Evolutionary conservation across 1,139 yeast species (phyloP), one percentile per base, ranked within the genome.

Genomic region (Taiozyma onychis): DNA sequence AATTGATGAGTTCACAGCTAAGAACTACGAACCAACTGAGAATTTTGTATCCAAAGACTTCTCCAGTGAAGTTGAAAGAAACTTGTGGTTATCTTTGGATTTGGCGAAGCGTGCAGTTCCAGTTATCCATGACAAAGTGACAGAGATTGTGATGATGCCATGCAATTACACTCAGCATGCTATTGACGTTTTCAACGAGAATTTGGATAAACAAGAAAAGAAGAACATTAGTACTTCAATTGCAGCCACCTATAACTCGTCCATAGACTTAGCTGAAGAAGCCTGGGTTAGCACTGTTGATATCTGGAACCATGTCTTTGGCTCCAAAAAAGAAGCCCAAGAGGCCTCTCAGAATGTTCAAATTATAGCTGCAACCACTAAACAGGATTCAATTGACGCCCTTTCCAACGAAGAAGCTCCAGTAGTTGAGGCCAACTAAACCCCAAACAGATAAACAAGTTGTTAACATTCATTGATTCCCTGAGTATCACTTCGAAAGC

Each of bases 11-110:
- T 58, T 72, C 41, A 73, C 82, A 43, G 63, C 68, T 45, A 67
- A 66, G 34, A 71, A 71, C 57, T 69, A 78, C 41, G 87, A 88
- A n/a, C 50, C 48, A 18, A 43, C 39, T 14, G 70, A 69, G 26
- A 73, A 73, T 48, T 66, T 68, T 46, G 76, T 74, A 14, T 63
- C 77, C 4, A 62, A 65, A n/a, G 74, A 73, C 9, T 71, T 66
- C 52, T 70, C 81, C 6, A 79, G 80, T 61, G 88, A 83, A 62
- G 54, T 80, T 39, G 70, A 77, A 34, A 76, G 82, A 65, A 71
- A 79, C 9, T 53, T 73, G 24, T 70, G 73, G 48, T 67, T 82
- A 41, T 52, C 78, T 16, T 62, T 67, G 48, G 75, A 75, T 58
- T 69, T 75, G 42, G 56, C 75, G 3, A 54, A 56, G 35, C 65